Base-by-base conservation (phyloP, 2,329 filamentous ascomycete genomes). In the Pseudogymnoascus sp. region DNA sequence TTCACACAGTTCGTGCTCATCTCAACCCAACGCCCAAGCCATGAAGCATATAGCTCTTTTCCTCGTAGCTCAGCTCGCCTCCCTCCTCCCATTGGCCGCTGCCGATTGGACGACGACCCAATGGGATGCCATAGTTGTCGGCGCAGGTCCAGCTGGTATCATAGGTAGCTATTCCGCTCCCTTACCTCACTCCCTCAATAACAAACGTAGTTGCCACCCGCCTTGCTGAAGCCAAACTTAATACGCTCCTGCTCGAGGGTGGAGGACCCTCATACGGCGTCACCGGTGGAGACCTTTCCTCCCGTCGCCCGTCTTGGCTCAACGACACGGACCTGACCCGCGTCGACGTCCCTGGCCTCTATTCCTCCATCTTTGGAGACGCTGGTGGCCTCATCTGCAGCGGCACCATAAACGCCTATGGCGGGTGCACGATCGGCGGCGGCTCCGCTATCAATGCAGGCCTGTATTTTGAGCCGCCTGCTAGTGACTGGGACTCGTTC, bases 361-460 rank as follows among this genome's bases (percentile, higher is more conserved):
- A 75, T 73, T 69, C 69, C 67, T 77, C 76, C 47, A 81, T 82
- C 62, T 83, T 80, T 66, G 67, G 68, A 18, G 72, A 73, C 6
- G 68, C 68, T 11, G 73, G 74, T 2, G 69, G 73, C 39, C 66
- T 81, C 20, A 67, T 74, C 2, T 81, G 79, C 64, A 63, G 74
- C 2, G 72, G 74, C 6, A 66, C 74, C 3, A 70, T 77, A 12
- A 74, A 74, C 34, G 75, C 74, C 8, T 80, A 74, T 64, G 74
- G 77, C 22, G 81, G 76, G 28, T 83, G 81, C 67, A 77, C 78
- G 0, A 72, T 81, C 12, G 79, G 80, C 4, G 80, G 80, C 7
- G 77, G 75, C 61, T 79, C 76, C 54, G 79, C 80, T 8, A 79
- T 82, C 69, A 82, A 82, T 61, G 80, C 79, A 5, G 79, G 79